phyloP scores from a whole-genome alignment of 2,329 filamentous ascomycete species.

The Phaeosphaeriaceae sp. region DNA sequence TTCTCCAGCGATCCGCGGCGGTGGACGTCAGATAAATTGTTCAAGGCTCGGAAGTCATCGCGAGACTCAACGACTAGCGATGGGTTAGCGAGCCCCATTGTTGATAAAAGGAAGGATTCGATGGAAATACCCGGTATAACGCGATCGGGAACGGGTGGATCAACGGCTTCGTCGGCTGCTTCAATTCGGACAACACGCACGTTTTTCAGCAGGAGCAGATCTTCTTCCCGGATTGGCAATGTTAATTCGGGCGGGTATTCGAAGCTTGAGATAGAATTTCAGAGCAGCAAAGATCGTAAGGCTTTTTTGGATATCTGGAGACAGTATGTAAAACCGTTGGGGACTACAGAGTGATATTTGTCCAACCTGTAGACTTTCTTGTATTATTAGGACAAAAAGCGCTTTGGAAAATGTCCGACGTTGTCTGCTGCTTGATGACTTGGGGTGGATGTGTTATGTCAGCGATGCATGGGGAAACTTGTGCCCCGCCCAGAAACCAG shows the following conservation, averaged over 20 bases:
- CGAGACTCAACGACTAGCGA: conserved; percentile 10
- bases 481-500: too few species aligned
- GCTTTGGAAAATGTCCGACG: too few species aligned
- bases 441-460: too few species aligned
- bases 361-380: too few species aligned
- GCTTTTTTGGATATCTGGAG: conserved; percentile 39
- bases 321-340: conserved; percentile 29
- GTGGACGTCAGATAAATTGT: conserved; percentile 35
- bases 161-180: conserved; percentile 17
- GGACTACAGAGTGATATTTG: background rate
- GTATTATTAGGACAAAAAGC: too few species aligned
- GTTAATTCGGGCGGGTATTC: conserved; percentile 39
- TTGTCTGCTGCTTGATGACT: too few species aligned
- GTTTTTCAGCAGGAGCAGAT: conserved; percentile 10
- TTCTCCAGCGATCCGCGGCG: conserved; percentile 40
- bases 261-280: conserved; percentile 38
- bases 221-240: conserved; percentile 5
- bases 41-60: conserved; percentile 27
- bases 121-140: conserved; percentile 13
- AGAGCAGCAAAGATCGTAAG: conserved; percentile 30
- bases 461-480: too few species aligned
- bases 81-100: conserved; percentile 5
- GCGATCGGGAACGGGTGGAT: conserved; percentile 18
- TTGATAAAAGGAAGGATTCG: conserved; percentile 14
- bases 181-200: conserved; percentile 19